Evolutionary conservation across 495 filamentous ascomycete species (phyloP), one percentile per base, ranked within the genome.

Genomic region (Neurospora discreta): DNA sequence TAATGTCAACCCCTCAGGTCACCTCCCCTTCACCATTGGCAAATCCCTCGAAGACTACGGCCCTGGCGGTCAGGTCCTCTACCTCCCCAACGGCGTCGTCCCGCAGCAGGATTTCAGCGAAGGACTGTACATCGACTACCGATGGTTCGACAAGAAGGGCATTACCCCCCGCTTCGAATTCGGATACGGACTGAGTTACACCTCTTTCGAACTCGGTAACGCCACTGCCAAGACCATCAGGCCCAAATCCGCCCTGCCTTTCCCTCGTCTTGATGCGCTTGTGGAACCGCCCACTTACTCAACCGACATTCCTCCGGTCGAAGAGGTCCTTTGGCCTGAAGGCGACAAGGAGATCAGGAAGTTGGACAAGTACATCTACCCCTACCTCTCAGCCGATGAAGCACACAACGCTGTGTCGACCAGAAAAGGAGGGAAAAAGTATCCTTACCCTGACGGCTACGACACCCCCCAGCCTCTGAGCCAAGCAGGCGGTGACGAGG

Each of bases 11-110:
- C 94, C 94, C 3, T 94, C 91, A 40, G 95, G 95, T 36, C 90
- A 91, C 20, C 82, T 98, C 3, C 95, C 95, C 0, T 99, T 94
- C 79, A 99, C 95, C 0, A 90, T 98, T 70, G 95, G 91, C 42
- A 95, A 92, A 76, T 87, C 83, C 0, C 82, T 93, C 0, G 84
- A 89, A 43, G 93, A 98, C 79, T 98, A 97, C 73, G 95, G 95
- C 0, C 88, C 90, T 6, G 90, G 88, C 6, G 92, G 87, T 1
- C 87, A 92, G 73, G 84, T 99, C 26, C 81, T 96, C 73, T 94
- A 91, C 77, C 83, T 89, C 52, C 86, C 93, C 5, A 92, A 94
- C 73, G 89, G 85, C 15, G 77, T 90, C 9, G 83, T 90, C 0
- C 95, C 95, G 3, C 94, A 97, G 78, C 92, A 96, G 75, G 89